Evolutionary conservation across 2,329 filamentous ascomycete genomes (phyloP), one percentile per base, ranked within the genome.

Genomic region (Pseudomassariella vexata): DNA sequence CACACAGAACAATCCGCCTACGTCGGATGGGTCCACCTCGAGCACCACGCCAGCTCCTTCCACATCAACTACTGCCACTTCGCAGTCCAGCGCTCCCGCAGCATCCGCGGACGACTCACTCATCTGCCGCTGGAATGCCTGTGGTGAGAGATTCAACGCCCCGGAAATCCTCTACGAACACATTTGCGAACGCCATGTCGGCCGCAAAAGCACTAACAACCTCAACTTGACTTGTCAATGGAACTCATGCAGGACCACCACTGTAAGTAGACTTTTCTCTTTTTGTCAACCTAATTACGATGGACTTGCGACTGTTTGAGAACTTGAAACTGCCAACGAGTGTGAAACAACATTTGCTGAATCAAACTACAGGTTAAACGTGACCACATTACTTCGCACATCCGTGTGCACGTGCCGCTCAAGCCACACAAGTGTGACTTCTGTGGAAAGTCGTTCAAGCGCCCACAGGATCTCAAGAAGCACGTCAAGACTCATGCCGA

Each of bases 401-500:
- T 98, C 50, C 86, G 92, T 44, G 92, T 96, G 33, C 92, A 98
- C 59, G 90, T 98, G n/a, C 92, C 92, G 1, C 70, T 98, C 40
- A 98, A 98, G 73, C 92, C 92, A 46, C 92, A 98, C 70, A 96
- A 95, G 65, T 98, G 92, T 62, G 89, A 95, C 57, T 94, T 95
- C 65, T 98, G 92, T 56, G 87, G 87, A 56, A 98, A 98, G 70
- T 89, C 89, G 2, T 98, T 98, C 75, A 98, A 98, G 77, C 85
- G 92, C 20, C 92, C 92, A 3, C 92, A 98, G 66, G 92, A 98
- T 68, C 62, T 98, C 51, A 96, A 98, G 79, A 98, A 98, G 70
- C 92, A 98, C 59, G 88, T 96, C 62, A 98, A 96, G 79, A 96
- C 90, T 5, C 90, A 96, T 56, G 90, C 90, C 49, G 90, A 96